Percentiles rank a stretch among this genome's conserved stretches.
phyloP scores from a whole-genome alignment of 75 land plant species.

The Pinus albicaulis region DNA sequence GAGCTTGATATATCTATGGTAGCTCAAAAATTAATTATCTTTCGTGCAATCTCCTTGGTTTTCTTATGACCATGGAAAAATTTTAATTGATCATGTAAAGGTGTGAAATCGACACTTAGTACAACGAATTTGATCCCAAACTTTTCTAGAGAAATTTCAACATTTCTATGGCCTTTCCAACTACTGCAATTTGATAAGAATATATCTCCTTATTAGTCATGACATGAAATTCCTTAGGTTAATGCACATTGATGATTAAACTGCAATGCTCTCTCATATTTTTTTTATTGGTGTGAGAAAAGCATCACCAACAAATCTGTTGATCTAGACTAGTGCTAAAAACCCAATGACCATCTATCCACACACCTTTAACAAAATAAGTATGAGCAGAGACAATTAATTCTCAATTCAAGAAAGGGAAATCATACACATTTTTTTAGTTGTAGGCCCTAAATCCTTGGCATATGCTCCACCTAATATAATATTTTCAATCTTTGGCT shows the following conservation, averaged over 20 bases:
- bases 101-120: too few species aligned
- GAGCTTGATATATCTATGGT: too few species aligned
- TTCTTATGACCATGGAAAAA: too few species aligned
- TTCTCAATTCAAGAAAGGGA: constrained; percentile 23
- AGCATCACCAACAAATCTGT: constrained; percentile 69
- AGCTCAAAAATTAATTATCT: too few species aligned
- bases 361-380: constrained; percentile 91
- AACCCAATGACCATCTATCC: constrained; percentile 90
- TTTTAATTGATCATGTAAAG: too few species aligned
- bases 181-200: not conserved
- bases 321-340: constrained; percentile 96
- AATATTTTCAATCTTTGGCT: not conserved
- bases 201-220: constrained; percentile 7
- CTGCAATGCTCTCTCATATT: constrained; percentile 48
- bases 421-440: not conserved
- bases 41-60: too few species aligned
- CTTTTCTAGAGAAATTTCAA: too few species aligned
- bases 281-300: constrained; percentile 8
- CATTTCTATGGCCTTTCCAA: too few species aligned
- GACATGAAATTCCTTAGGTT: constrained; percentile 82
- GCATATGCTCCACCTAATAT: not conserved
- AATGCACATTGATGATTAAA: constrained; percentile 77
- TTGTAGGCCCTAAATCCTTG: not conserved
- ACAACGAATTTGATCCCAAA: not conserved
- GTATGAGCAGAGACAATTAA: constrained; percentile 69